These are phyloP conservation scores for Cryptococcus sp. DNA, from an alignment of 1,284 basidiomycete species.

Conservation along the genomic window DNA sequence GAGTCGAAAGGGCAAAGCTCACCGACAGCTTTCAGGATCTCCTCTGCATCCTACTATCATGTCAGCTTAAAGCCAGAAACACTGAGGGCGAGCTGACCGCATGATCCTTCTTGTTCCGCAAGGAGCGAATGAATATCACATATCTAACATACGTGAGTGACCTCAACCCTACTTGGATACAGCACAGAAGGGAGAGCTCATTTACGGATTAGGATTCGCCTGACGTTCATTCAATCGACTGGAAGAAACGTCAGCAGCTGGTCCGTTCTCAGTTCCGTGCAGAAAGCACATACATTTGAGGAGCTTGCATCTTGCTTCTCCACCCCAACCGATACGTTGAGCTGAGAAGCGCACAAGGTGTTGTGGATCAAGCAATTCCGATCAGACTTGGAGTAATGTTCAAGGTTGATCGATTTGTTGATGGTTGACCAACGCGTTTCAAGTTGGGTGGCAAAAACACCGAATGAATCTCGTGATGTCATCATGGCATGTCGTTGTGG, in stretches of 20 bases:
- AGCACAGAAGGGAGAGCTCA: neutral
- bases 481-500: too few species aligned
- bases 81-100: slow-evolving; percentile 28
- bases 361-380: too few species aligned
- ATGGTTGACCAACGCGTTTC: neutral
- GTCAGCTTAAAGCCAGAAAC: neutral
- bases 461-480: neutral
- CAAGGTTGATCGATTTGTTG: neutral
- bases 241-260: neutral
- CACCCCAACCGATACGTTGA: too few species aligned
- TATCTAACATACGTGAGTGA: slow-evolving; percentile 26
- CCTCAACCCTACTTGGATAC: too few species aligned
- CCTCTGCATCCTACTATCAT: slow-evolving; percentile 38
- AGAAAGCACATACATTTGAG: slow-evolving; percentile 23
- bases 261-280: neutral
- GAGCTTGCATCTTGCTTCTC: slow-evolving; percentile 33
- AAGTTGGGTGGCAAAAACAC: neutral
- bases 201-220: slow-evolving; percentile 48
- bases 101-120: slow-evolving; percentile 35
- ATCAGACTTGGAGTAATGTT: too few species aligned
- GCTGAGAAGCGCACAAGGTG: too few species aligned
- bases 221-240: slow-evolving; percentile 49
- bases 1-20: slow-evolving; percentile 4
- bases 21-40: slow-evolving; percentile 52
- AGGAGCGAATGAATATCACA: slow-evolving; percentile 46